These are phyloP conservation scores for Boletus calvinii DNA, from an alignment of 1,284 basidiomycete species.

Conservation along the genomic window DNA sequence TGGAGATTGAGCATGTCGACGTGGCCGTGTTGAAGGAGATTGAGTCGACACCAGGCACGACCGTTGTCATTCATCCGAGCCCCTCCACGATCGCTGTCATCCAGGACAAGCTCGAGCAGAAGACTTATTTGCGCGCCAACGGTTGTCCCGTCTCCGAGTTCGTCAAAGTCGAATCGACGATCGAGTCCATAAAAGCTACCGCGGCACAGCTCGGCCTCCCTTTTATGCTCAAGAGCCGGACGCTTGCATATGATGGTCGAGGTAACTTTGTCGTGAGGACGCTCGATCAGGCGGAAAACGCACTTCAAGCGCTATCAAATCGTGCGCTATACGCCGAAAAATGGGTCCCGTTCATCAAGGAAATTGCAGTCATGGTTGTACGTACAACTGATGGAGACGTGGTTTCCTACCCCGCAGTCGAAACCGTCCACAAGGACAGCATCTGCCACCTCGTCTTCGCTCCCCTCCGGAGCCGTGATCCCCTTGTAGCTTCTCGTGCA, in stretches of 20 bases:
- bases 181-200: constrained; percentile 57
- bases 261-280: constrained; percentile 85
- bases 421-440: constrained; percentile 94
- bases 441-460: constrained; percentile 94
- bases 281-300: constrained; percentile 54
- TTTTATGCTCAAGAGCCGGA: constrained; percentile 95
- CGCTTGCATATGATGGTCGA: constrained; percentile 93
- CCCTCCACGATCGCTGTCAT: constrained; percentile 86
- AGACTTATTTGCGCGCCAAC: constrained; percentile 66
- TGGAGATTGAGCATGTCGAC: constrained; percentile 98
- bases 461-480: constrained; percentile 67
- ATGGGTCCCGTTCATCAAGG: constrained; percentile 88
- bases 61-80: constrained; percentile 77
- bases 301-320: constrained; percentile 65
- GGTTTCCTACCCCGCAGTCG: constrained; percentile 87
- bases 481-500: constrained; percentile 62
- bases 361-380: constrained; percentile 98
- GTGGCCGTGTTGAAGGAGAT: constrained; percentile 74
- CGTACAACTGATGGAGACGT: constrained; percentile 76
- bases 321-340: constrained; percentile 89
- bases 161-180: constrained; percentile 53
- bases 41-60: constrained; percentile 39
- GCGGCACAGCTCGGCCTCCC: constrained; percentile 73
- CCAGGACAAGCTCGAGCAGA: constrained; percentile 95
- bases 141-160: constrained; percentile 79